phyloP scores from a whole-genome alignment of 2,329 filamentous ascomycete genomes.

The Penicillium sp. region DNA sequence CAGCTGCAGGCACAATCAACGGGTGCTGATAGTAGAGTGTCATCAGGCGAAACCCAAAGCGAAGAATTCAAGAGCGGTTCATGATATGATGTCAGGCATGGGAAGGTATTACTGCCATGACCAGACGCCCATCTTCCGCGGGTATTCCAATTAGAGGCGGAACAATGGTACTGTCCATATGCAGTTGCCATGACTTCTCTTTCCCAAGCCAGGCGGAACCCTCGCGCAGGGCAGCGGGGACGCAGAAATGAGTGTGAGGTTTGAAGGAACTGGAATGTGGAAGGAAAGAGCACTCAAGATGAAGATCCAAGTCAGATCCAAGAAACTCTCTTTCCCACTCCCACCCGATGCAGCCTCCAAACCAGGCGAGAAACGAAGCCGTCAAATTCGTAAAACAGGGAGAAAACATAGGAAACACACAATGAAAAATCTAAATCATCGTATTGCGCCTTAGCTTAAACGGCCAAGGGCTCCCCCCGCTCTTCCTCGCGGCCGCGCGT shows the following conservation, averaged over 20 bases:
- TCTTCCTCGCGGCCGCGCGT: slow-evolving; percentile 40
- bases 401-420: background rate
- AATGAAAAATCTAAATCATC: background rate
- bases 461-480: slow-evolving; percentile 34
- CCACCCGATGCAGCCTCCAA: background rate
- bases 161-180: slow-evolving; percentile 1
- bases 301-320: background rate
- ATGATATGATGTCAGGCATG: background rate
- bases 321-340: no score
- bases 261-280: background rate
- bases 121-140: background rate
- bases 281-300: background rate
- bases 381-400: slow-evolving; percentile 16
- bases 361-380: slow-evolving; percentile 3
- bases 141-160: background rate
- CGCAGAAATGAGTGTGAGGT: background rate
- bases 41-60: background rate
- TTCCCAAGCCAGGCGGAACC: background rate
- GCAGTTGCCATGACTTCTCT: background rate
- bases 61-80: background rate
- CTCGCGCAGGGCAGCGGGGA: background rate
- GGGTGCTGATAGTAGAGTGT: slow-evolving; percentile 10
- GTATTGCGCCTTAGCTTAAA: slow-evolving; percentile 10
- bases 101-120: background rate
- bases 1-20: slow-evolving; percentile 14